Conservation (phyloP, 139 green algal species). For the Chlorella sp. region DNA sequence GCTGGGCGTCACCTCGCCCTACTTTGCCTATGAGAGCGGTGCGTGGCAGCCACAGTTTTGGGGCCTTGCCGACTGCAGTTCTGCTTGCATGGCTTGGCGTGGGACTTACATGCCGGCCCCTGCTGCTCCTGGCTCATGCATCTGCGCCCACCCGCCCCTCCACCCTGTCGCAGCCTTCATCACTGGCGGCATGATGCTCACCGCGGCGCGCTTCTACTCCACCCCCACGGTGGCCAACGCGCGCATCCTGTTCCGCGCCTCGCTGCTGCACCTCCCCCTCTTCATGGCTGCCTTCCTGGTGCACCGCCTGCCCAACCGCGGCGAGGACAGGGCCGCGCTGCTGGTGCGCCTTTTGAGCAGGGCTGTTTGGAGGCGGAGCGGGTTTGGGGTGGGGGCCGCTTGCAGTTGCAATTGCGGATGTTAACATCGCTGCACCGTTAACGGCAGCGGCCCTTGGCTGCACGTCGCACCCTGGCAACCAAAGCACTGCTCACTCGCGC, state of each 20-base stretch:
- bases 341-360: too few relatives aligned
- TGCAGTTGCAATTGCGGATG: too few relatives aligned
- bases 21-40: slow-evolving; percentile 83
- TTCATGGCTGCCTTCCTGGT: slow-evolving; percentile 85
- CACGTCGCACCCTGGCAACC: too few relatives aligned
- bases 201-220: slow-evolving; percentile 78
- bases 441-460: too few relatives aligned
- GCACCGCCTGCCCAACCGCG: slow-evolving; percentile 66
- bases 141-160: neutral
- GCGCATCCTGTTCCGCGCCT: slow-evolving; percentile 85
- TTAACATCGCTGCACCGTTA: too few relatives aligned
- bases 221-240: slow-evolving; percentile 63
- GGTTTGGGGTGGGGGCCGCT: too few relatives aligned
- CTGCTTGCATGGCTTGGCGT: too few relatives aligned
- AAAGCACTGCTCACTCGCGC: too few relatives aligned
- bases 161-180: slow-evolving; percentile 47
- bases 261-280: slow-evolving; percentile 91
- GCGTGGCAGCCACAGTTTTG: neutral
- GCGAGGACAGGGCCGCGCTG: slow-evolving; percentile 32
- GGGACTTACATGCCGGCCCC: too few relatives aligned
- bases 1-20: slow-evolving; percentile 69
- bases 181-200: slow-evolving; percentile 66
- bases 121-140: too few relatives aligned
- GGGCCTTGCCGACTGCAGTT: neutral
- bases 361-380: too few relatives aligned